Evolutionary conservation across 345 rosid species (phyloP).

Genomic region (Eucalyptus regnans): DNA sequence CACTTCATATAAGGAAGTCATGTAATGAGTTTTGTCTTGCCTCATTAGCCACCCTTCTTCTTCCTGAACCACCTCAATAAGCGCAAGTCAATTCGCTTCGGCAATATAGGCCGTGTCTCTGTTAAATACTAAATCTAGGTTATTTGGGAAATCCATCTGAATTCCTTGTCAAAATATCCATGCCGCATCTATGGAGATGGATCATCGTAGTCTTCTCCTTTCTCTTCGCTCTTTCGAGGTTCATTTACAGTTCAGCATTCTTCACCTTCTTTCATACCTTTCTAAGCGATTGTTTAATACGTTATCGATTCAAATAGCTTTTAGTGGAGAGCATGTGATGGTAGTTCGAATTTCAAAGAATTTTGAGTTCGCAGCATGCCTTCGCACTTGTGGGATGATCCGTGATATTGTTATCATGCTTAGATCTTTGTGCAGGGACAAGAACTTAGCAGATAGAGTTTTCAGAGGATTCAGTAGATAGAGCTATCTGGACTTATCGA

Average conservation of each 20-base stretch:
- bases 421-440: not conserved
- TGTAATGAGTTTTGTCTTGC: not conserved
- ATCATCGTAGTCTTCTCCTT: not conserved
- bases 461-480: not conserved
- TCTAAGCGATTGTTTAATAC: not conserved
- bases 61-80: not conserved
- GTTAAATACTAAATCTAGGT: not conserved
- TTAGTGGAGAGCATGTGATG: not conserved
- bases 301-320: not conserved
- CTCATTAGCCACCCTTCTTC: not conserved
- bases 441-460: not conserved
- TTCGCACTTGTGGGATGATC: not conserved
- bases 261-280: not conserved
- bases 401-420: not conserved
- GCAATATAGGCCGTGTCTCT: not conserved
- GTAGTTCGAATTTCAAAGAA: not conserved
- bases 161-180: not conserved
- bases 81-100: not conserved
- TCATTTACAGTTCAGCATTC: not conserved
- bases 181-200: not conserved
- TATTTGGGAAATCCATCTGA: not conserved
- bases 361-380: not conserved
- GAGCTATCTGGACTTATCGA: not conserved
- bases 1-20: not conserved
- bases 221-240: not conserved